Evolutionary conservation across 805 yeast species (phyloP).

Genomic region (Grigorovia transvaalensis): DNA sequence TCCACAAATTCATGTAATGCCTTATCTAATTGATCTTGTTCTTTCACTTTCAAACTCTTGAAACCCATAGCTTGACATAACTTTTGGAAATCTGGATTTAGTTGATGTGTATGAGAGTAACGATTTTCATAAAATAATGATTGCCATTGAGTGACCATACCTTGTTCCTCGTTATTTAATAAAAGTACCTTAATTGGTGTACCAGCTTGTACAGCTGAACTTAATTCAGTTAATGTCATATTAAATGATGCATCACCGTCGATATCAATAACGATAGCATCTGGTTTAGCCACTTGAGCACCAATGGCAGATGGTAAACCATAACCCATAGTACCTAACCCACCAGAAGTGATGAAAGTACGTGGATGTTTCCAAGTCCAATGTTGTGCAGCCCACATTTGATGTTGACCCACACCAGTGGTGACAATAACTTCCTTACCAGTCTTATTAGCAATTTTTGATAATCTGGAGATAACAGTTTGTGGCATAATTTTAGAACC

Average conservation of each 20-base stretch:
- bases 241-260: constrained; percentile 98
- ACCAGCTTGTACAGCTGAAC: constrained; percentile 87
- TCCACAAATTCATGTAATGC: constrained; percentile 62
- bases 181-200: constrained; percentile 86
- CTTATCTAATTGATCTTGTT: constrained; percentile 53
- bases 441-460: constrained; percentile 48
- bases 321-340: constrained; percentile 97
- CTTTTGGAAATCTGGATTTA: constrained; percentile 87
- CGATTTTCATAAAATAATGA: constrained; percentile 93
- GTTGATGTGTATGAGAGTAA: constrained; percentile 93
- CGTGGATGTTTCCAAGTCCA: constrained; percentile 91
- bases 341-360: constrained; percentile 93
- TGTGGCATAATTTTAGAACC: constrained; percentile 84
- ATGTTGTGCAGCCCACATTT: constrained; percentile 99
- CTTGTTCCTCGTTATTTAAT: constrained; percentile 96
- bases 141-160: constrained; percentile 99
- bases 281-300: constrained; percentile 94
- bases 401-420: constrained; percentile 99
- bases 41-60: constrained; percentile 63
- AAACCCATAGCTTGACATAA: constrained; percentile 92
- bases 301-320: constrained; percentile 98
- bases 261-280: constrained; percentile 87
- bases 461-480: constrained; percentile 71
- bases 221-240: constrained; percentile 90
- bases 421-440: constrained; percentile 74